Base-by-base conservation (phyloP, 129 eudicot genomes). In the Ambrosia trifida region DNA sequence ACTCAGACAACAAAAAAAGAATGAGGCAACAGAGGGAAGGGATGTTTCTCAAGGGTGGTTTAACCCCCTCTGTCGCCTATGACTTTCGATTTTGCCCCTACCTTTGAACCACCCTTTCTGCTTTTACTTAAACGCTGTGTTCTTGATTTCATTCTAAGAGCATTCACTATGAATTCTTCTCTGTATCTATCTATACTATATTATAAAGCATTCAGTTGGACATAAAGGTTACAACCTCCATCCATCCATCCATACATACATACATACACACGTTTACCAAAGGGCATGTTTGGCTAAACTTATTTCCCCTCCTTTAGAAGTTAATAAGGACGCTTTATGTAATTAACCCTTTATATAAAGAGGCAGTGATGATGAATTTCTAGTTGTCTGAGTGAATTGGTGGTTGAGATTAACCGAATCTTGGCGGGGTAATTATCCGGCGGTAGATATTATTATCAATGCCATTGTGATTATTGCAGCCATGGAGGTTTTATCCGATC, bases 41-140 rank as follows among this genome's bases (percentile, higher is more conserved):
- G 81, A 64, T 50, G 49, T 64, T 78, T 63, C 69, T 3, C 0
- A 35, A 72, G 84, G 83, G 83, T 66, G 41, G 83, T 78, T 83
- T 69, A 40, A 79, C 81, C 76, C 76, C 38, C 43, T 64, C 32
- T 32, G 73, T 28, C 41, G 76, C 75, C 50, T 2, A 52, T 74
- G 79, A 67, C 51, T 74, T 77, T 60, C 57, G 4, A 20, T 5
- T 68, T 68, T 65, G 58, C 80, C 69, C 50, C 67, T n/a, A 38
- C 1, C 43, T 6, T 0, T 59, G 63, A 59, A 76, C 69, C 62
- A 49, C 80, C 69, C 75, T 74, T 74, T 33, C 10, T 72, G 14
- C 12, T 31, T 19, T 36, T 0, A 2, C 1, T 17, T 5, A 31
- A 9, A 43, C 4, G 19, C 38, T 30, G 41, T 24, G 60, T 53